phyloP scores from a whole-genome alignment of 805 yeast genomes.

The Metschnikowia rubicola region DNA sequence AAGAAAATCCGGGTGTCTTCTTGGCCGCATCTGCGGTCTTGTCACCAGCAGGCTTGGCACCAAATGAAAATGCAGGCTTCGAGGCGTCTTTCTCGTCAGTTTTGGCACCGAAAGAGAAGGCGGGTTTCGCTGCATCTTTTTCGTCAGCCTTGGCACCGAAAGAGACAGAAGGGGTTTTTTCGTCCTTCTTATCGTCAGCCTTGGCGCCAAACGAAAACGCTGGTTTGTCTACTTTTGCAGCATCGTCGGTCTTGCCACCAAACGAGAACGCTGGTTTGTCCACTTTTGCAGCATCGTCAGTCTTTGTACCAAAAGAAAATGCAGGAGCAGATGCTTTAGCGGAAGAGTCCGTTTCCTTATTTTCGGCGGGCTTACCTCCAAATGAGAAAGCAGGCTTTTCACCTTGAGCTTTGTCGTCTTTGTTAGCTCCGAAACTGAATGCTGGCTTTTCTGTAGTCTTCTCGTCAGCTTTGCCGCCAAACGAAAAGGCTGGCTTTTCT shows the following conservation, averaged over 20 bases:
- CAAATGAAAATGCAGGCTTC: conserved; percentile 14
- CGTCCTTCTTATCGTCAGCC: conserved; percentile 17
- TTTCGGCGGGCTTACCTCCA: conserved; percentile 25
- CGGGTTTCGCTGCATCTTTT: conserved; percentile 13
- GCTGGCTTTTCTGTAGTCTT: conserved; percentile 11
- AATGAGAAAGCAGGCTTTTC: conserved; percentile 18
- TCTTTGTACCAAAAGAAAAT: conserved; percentile 22
- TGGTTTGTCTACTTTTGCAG: not conserved
- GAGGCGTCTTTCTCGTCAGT: conserved; percentile 10
- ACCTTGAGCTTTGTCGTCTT: conserved; percentile 7
- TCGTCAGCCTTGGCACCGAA: conserved; percentile 21
- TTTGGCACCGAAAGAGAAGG: conserved; percentile 23
- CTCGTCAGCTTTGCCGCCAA: conserved; percentile 21
- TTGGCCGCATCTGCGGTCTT: conserved; percentile 11
- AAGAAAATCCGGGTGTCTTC: conserved; percentile 13
- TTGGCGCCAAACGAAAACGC: conserved; percentile 26
- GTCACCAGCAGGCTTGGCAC: conserved; percentile 9
- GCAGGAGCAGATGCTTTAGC: conserved; percentile 2
- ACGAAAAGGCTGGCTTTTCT: conserved; percentile 15
- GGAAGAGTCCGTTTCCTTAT: conserved; percentile 13
- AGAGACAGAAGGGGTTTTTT: conserved; percentile 12
- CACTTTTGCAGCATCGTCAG: not conserved
- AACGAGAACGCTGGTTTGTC: conserved; percentile 19
- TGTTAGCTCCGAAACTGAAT: conserved; percentile 23
- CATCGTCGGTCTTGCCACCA: conserved; percentile 17